Conservation (phyloP, 257 asterid species). For the Solanum clarkiae region DNA sequence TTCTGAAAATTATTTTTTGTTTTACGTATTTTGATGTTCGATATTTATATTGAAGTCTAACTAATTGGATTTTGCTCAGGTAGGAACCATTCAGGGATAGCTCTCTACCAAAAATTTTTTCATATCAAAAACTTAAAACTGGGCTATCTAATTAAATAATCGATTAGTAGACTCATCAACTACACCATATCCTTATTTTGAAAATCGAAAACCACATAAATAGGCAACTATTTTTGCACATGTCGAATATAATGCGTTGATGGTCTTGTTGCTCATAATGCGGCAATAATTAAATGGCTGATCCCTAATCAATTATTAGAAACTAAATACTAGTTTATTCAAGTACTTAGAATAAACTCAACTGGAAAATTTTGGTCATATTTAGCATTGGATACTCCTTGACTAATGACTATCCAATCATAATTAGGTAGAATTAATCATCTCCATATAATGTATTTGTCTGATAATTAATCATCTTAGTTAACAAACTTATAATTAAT, state of each 20-base stretch:
- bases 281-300: neutral
- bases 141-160: neutral
- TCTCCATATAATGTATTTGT: neutral
- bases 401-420: too few relatives aligned
- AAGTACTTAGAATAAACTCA: neutral
- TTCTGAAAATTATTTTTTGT: neutral
- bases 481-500: neutral
- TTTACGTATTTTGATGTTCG: neutral
- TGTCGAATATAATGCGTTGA: neutral
- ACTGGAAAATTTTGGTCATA: neutral
- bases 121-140: fast-evolving
- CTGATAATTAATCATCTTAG: neutral
- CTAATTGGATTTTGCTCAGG: neutral
- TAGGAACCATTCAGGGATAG: neutral
- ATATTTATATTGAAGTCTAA: neutral
- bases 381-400: neutral
- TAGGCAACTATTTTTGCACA: neutral
- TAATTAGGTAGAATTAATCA: neutral
- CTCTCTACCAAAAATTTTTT: neutral
- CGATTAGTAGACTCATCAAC: neutral
- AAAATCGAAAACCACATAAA: neutral
- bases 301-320: neutral
- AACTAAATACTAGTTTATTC: neutral
- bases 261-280: neutral
- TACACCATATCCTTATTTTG: neutral